Percentiles rank a stretch among this genome's conserved stretches.
These are phyloP conservation scores for Verticillium longisporum DNA, from an alignment of 2,329 filamentous ascomycete species.

Conservation along the genomic window DNA sequence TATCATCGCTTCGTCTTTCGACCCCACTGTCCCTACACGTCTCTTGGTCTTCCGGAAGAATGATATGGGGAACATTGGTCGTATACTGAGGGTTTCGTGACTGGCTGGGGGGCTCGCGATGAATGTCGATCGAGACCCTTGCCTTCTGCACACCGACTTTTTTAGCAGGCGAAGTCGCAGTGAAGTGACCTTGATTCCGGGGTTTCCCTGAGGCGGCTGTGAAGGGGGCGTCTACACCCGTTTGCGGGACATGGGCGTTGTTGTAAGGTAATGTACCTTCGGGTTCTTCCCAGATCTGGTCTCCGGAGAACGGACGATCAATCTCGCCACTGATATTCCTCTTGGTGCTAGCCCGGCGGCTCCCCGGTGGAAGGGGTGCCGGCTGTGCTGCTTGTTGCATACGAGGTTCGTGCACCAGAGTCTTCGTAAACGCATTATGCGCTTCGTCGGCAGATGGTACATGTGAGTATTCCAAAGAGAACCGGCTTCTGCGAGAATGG, in stretches of 20 bases:
- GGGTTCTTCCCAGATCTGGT: conserved; percentile 87
- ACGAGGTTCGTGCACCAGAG: not conserved
- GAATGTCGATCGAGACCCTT: conserved; percentile 55
- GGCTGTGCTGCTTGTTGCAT: not conserved
- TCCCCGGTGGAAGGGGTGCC: not conserved
- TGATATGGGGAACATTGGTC: conserved; percentile 46
- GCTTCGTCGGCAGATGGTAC: not conserved
- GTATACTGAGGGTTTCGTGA: conserved; percentile 77
- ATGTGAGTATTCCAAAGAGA: conserved; percentile 13
- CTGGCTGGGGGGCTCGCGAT: conserved; percentile 76
- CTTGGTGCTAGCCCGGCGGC: conserved; percentile 58
- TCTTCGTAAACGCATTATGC: not conserved
- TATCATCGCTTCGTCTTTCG: conserved; percentile 81
- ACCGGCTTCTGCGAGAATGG: conserved; percentile 23
- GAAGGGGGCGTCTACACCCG: conserved; percentile 1
- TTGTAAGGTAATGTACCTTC: conserved; percentile 33
- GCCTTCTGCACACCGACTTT: conserved; percentile 26
- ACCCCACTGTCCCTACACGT: conserved; percentile 39
- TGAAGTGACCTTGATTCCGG: conserved; percentile 47
- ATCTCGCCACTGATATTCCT: conserved; percentile 66
- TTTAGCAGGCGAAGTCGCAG: conserved; percentile 33
- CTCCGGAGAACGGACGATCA: conserved; percentile 61
- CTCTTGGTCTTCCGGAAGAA: conserved; percentile 26
- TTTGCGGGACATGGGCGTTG: not conserved
- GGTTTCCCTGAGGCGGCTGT: conserved; percentile 54